These are phyloP conservation scores for Hirsutella rhossiliensis DNA, from an alignment of 2,329 filamentous ascomycete species.

Conservation along the genomic window DNA sequence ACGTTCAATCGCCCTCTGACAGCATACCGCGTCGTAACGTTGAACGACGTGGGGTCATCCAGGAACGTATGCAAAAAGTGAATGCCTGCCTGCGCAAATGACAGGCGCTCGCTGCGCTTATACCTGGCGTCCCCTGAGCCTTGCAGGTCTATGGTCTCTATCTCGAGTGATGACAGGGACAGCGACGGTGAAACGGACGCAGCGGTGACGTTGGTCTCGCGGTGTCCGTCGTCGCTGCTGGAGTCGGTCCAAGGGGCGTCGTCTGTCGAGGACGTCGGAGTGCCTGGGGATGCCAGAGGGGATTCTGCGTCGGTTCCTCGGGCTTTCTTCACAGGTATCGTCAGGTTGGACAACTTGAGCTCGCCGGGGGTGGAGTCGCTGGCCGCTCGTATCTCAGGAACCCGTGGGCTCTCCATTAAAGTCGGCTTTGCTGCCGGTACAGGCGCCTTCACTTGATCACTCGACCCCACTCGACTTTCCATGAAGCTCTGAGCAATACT, in stretches of 20 bases:
- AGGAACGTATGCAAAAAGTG: conserved; percentile 2
- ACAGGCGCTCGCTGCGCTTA: neutral
- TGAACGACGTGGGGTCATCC: conserved; percentile 7
- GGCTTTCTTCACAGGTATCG: too few species aligned
- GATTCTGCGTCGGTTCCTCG: neutral
- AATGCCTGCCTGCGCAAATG: neutral
- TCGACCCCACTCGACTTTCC: neutral
- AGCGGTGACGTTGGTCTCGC: neutral
- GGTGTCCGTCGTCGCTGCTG: neutral
- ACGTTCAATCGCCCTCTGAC: conserved; percentile 7
- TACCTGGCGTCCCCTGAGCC: too few species aligned
- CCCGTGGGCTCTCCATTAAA: too few species aligned
- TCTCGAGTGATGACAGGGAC: neutral
- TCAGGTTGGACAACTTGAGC: too few species aligned
- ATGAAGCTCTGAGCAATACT: neutral
- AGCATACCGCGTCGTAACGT: conserved; percentile 4
- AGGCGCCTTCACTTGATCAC: too few species aligned
- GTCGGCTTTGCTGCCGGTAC: neutral
- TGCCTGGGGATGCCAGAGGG: neutral
- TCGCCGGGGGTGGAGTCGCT: too few species aligned
- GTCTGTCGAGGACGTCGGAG: neutral
- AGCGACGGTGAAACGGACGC: neutral
- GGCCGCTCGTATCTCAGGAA: too few species aligned
- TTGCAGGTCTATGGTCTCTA: neutral
- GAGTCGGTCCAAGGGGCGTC: neutral